These are phyloP conservation scores for Pythium periplocum DNA, from an alignment of 352 stramenopile species.

Conservation along the genomic window DNA sequence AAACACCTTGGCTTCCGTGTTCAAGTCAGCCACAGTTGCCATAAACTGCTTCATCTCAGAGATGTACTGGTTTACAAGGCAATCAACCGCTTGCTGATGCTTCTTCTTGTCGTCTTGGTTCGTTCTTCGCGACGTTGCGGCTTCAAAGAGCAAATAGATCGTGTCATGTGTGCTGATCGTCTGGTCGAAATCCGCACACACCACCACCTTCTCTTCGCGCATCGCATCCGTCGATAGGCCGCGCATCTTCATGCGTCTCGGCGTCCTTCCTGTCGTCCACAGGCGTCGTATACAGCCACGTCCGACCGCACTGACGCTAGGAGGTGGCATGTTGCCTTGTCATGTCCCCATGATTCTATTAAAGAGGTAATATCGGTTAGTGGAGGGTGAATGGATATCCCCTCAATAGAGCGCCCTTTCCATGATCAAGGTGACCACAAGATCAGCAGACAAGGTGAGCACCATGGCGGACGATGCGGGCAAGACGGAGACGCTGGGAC, in stretches of 20 bases:
- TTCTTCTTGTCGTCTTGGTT: neutral
- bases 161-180: conserved; percentile 61
- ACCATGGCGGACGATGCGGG: conserved; percentile 19
- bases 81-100: conserved; percentile 20
- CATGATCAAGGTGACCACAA: no score
- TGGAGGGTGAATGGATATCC: no score
- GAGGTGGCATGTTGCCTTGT: no score
- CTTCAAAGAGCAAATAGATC: conserved; percentile 45
- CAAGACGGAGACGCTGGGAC: conserved; percentile 66
- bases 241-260: no score
- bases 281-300: no score
- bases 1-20: conserved; percentile 13
- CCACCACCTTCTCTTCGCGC: conserved; percentile 16
- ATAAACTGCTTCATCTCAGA: conserved; percentile 15
- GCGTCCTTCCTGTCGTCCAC: no score
- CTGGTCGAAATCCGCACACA: conserved; percentile 73
- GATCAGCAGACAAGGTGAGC: conserved; percentile 1
- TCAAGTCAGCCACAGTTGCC: neutral
- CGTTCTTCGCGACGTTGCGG: conserved; percentile 6
- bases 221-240: no score
- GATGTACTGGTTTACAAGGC: conserved; percentile 31
- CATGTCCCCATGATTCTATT: no score
- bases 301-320: no score
- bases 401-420: no score
- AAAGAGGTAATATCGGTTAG: no score